A percentile compares a stretch with the other conserved stretches of the same genome.
Evolutionary conservation across 2,329 filamentous ascomycete species (phyloP).

Genomic region (Diaporthe ampelina): DNA sequence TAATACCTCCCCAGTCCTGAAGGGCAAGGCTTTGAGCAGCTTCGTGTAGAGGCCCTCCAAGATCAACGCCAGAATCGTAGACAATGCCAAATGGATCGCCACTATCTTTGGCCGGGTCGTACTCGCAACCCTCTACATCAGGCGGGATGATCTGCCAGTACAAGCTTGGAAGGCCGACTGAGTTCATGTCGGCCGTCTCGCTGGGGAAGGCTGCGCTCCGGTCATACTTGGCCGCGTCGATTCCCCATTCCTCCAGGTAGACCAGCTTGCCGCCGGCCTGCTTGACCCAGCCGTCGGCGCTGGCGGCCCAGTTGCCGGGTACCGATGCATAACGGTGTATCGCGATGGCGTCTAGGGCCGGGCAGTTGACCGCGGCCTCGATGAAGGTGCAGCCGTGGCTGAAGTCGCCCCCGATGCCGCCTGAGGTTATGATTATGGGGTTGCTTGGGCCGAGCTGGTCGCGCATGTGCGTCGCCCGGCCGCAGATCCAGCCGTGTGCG

Average conservation of each 20-base stretch:
- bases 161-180: conserved; percentile 48
- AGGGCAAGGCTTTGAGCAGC: background rate
- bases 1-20: conserved; percentile 1
- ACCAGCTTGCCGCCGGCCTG: conserved; percentile 49
- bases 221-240: conserved; percentile 37
- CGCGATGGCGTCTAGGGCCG: conserved; percentile 55
- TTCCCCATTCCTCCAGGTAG: conserved; percentile 50
- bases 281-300: conserved; percentile 42
- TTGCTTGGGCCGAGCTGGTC: background rate
- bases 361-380: conserved; percentile 58
- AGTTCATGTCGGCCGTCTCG: conserved; percentile 49
- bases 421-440: background rate
- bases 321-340: background rate
- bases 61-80: background rate
- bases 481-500: conserved; percentile 1
- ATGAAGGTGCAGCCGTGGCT: conserved; percentile 48
- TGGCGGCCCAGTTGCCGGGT: background rate
- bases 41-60: background rate
- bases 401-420: conserved; percentile 47
- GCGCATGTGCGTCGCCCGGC: conserved; percentile 3
- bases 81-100: background rate
- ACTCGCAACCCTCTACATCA: conserved; percentile 3
- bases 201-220: conserved; percentile 45
- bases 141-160: conserved; percentile 52
- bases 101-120: conserved; percentile 2